These are phyloP conservation scores for Fraxinus paxiana DNA, from an alignment of 305 asterid genomes.

Conservation along the genomic window DNA sequence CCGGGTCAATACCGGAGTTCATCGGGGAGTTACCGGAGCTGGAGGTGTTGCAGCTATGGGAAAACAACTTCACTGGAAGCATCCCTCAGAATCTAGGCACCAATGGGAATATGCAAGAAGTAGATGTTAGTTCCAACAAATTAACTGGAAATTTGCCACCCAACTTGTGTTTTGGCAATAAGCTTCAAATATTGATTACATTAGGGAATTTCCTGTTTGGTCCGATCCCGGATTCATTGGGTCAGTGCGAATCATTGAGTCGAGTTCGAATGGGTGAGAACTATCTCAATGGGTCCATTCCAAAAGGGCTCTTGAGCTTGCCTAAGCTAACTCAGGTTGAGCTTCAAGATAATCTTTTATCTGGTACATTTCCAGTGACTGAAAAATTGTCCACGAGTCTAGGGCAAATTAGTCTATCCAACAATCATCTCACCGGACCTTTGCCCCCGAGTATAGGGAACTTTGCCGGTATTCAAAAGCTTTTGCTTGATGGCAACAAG, in stretches of 20 bases:
- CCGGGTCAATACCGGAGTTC: constrained; percentile 49
- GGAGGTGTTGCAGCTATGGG: constrained; percentile 52
- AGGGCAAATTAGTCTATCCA: constrained; percentile 52
- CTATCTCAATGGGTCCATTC: constrained; percentile 50
- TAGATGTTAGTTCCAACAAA: constrained; percentile 56
- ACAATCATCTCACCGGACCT: constrained; percentile 44
- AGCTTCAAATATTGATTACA: constrained; percentile 43
- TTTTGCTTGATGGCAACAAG: constrained; percentile 46
- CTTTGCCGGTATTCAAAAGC: constrained; percentile 47
- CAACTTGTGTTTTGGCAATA: constrained; percentile 43
- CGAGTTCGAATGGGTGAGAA: constrained; percentile 60
- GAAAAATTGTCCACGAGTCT: constrained; percentile 30
- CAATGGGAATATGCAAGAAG: constrained; percentile 44
- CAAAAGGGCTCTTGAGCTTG: constrained; percentile 50
- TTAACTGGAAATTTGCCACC: constrained; percentile 54
- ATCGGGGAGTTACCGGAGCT: constrained; percentile 48
- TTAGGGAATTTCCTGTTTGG: constrained; percentile 57
- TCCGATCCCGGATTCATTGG: constrained; percentile 56
- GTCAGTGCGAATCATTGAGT: constrained; percentile 39
- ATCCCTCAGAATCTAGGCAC: constrained; percentile 50
- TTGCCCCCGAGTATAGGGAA: constrained; percentile 49
- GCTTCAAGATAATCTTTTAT: constrained; percentile 51
- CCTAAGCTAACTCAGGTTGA: constrained; percentile 52
- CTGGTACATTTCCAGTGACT: constrained; percentile 39
- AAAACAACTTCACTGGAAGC: constrained; percentile 59